Percentiles rank a stretch among this genome's conserved stretches.
Evolutionary conservation across 2,329 filamentous ascomycete genomes (phyloP).

Genomic region (Chrysoporthe austroafricana): DNA sequence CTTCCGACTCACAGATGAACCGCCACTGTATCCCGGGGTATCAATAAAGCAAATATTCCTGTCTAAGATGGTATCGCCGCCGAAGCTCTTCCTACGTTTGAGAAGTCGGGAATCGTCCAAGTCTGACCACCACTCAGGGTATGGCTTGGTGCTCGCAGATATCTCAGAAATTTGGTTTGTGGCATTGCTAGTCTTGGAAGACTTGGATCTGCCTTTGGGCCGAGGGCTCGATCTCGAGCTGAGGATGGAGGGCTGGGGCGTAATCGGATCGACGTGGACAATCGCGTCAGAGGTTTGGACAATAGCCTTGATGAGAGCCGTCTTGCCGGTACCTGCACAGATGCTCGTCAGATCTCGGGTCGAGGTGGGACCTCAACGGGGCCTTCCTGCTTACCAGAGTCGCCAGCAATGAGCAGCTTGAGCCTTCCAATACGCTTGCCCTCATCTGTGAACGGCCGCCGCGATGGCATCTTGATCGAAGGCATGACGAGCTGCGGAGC

Average conservation of each 20-base stretch:
- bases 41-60: slow-evolving; percentile 95
- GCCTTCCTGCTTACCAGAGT: slow-evolving; percentile 58
- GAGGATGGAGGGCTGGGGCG: slow-evolving; percentile 35
- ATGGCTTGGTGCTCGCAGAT: slow-evolving; percentile 80
- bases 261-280: slow-evolving; percentile 81
- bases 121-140: slow-evolving; percentile 88
- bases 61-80: slow-evolving; percentile 80
- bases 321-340: slow-evolving; percentile 76
- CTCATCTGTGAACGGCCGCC: slow-evolving; percentile 85
- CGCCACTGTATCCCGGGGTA: slow-evolving; percentile 67
- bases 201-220: slow-evolving; percentile 24
- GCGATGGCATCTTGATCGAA: slow-evolving; percentile 85
- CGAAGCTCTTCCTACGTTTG: slow-evolving; percentile 69
- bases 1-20: slow-evolving; percentile 52
- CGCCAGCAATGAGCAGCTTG: slow-evolving; percentile 86
- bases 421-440: slow-evolving; percentile 84
- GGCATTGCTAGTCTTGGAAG: slow-evolving; percentile 33
- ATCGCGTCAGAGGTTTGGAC: slow-evolving; percentile 88
- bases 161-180: slow-evolving; percentile 64
- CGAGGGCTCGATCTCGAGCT: slow-evolving; percentile 33
- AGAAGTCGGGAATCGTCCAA: slow-evolving; percentile 64
- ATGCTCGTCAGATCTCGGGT: slow-evolving; percentile 21
- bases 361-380: neutral
- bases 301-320: slow-evolving; percentile 85
- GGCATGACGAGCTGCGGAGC: slow-evolving; percentile 95